Conservation (phyloP, 2,329 filamentous ascomycete genomes). For the Aureobasidium sp. region DNA sequence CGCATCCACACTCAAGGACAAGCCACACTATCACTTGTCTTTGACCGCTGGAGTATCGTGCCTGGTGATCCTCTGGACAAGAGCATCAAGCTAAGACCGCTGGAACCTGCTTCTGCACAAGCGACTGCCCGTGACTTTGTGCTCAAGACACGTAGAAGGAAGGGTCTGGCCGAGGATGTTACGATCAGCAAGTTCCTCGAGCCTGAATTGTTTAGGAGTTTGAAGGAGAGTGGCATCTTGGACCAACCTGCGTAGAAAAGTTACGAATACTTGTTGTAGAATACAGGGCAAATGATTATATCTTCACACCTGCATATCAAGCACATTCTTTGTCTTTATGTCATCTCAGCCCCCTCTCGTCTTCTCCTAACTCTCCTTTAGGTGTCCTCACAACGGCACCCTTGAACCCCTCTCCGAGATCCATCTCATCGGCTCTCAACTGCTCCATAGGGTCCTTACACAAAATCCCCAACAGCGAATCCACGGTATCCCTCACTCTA, state of each 20-base stretch:
- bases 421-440: background rate
- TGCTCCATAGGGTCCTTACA: slow-evolving; percentile 36
- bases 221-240: slow-evolving; percentile 82
- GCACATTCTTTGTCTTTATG: background rate
- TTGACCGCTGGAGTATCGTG: slow-evolving; percentile 93
- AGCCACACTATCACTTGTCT: slow-evolving; percentile 82
- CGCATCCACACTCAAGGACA: slow-evolving; percentile 92
- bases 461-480: slow-evolving; percentile 39
- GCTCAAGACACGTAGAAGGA: slow-evolving; percentile 85
- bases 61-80: slow-evolving; percentile 91
- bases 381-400: background rate
- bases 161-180: slow-evolving; percentile 91
- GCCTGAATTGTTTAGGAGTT: slow-evolving; percentile 78
- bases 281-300: background rate
- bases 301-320: background rate
- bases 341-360: background rate
- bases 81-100: slow-evolving; percentile 68
- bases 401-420: background rate
- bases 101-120: slow-evolving; percentile 82
- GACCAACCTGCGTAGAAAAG: slow-evolving; percentile 41
- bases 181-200: slow-evolving; percentile 94
- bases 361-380: background rate
- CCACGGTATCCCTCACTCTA: slow-evolving; percentile 39
- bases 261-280: background rate
- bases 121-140: slow-evolving; percentile 93